phyloP scores from a whole-genome alignment of 495 filamentous ascomycete species.

The Penicillium canescens region DNA sequence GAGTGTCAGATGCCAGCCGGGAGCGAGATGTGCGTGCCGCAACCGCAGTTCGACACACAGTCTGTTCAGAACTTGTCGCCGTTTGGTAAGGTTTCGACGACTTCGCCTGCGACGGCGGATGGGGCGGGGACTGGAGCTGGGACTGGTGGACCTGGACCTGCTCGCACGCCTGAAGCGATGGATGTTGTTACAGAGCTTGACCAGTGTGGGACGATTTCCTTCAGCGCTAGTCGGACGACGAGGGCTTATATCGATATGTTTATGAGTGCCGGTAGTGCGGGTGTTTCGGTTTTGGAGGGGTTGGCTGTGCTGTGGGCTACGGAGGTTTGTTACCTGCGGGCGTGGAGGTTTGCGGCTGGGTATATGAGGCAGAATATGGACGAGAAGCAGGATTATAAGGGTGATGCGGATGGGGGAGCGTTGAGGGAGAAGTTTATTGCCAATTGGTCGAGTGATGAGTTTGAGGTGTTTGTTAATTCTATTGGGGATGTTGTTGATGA shows the following conservation, averaged over 20 bases:
- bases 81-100: conserved; percentile 2
- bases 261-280: conserved; percentile 47
- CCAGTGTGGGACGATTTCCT: conserved; percentile 14
- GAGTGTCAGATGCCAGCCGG: conserved; percentile 26
- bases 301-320: conserved; percentile 74
- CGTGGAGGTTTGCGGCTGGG: conserved; percentile 57
- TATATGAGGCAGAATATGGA: conserved; percentile 23
- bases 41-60: background rate
- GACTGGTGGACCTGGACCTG: too few species aligned
- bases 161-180: background rate
- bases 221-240: conserved; percentile 43
- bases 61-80: background rate
- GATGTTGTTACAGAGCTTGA: background rate
- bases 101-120: background rate
- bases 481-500: conserved; percentile 46
- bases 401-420: conserved; percentile 62
- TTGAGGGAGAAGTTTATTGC: conserved; percentile 62
- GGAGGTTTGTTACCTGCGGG: conserved; percentile 61
- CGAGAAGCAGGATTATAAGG: conserved; percentile 4
- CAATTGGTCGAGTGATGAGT: conserved; percentile 64
- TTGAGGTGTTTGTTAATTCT: conserved; percentile 53
- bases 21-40: conserved; percentile 12
- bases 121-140: too few species aligned
- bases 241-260: conserved; percentile 57
- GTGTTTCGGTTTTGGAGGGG: conserved; percentile 58